Percentiles rank a stretch among this genome's conserved stretches.
These are phyloP conservation scores for Fusarium scirpi DNA, from an alignment of 2,329 filamentous ascomycete genomes.

Conservation along the genomic window DNA sequence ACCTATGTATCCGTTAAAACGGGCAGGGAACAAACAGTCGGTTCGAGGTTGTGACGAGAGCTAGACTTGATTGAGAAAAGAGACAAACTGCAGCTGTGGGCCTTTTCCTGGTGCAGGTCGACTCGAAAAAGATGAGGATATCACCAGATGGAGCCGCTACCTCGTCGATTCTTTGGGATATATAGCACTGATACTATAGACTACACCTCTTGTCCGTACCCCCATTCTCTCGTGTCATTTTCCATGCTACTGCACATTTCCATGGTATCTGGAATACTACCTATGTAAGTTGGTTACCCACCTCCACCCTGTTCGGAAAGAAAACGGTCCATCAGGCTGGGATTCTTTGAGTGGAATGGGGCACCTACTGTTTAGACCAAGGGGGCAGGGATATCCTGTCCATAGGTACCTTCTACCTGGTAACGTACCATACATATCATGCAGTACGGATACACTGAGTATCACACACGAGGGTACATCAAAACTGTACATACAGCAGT, in stretches of 20 bases:
- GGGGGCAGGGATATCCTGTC: background rate
- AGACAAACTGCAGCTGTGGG: background rate
- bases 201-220: background rate
- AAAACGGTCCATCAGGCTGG: conserved; percentile 7
- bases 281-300: background rate
- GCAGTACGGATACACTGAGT: background rate
- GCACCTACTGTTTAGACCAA: background rate
- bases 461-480: no score
- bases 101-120: background rate
- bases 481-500: background rate
- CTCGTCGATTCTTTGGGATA: background rate
- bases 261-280: background rate
- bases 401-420: background rate
- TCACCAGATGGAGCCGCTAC: background rate
- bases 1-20: conserved; percentile 4
- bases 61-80: conserved; percentile 25
- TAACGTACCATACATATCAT: background rate
- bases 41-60: conserved; percentile 10
- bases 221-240: conserved; percentile 17
- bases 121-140: background rate
- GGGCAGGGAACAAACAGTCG: conserved; percentile 23
- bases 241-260: background rate
- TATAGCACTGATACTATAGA: background rate
- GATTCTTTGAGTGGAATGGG: background rate
- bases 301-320: conserved; percentile 6